Conservation (phyloP, 2,329 filamentous ascomycete species). For the Plectosphaerella plurivora region DNA sequence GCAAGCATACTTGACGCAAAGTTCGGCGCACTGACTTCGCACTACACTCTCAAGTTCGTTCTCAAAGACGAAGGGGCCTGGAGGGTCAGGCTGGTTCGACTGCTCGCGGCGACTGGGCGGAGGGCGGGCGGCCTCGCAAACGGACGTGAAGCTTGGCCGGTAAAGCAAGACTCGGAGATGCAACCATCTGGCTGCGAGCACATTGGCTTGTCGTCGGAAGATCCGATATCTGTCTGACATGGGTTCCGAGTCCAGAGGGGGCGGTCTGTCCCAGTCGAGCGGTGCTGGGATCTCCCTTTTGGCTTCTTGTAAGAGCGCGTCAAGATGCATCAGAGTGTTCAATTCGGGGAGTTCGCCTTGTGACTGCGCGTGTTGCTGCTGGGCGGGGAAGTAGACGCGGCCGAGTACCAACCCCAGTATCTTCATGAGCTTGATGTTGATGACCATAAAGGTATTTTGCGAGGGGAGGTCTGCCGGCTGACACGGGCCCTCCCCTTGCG, state of each 20-base stretch:
- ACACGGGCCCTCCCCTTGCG: background rate
- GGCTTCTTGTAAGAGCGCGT: constrained; percentile 5
- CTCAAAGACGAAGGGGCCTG: constrained; percentile 13
- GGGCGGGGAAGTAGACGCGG: constrained; percentile 21
- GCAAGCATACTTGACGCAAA: constrained; percentile 22
- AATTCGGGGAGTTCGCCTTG: background rate
- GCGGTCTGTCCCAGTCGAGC: background rate
- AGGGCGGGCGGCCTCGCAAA: constrained; percentile 19
- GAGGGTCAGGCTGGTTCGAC: background rate
- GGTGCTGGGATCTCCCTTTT: constrained; percentile 2
- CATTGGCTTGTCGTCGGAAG: background rate
- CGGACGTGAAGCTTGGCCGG: constrained; percentile 25
- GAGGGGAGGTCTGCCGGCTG: constrained; percentile 11
- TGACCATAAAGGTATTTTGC: constrained; percentile 10
- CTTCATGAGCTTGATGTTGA: constrained; percentile 12
- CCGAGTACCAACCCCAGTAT: constrained; percentile 22
- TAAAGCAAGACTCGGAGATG: constrained; percentile 26
- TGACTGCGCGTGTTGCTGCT: background rate
- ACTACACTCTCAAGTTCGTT: constrained; percentile 12
- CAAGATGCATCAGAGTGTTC: constrained; percentile 4
- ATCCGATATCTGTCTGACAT: constrained; percentile 7
- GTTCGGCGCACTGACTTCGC: constrained; percentile 19
- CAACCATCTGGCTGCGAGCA: constrained; percentile 8
- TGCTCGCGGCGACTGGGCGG: background rate
- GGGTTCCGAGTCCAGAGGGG: no score